Base-by-base conservation (phyloP, 306 rosid genomes). In the Vicia villosa region DNA sequence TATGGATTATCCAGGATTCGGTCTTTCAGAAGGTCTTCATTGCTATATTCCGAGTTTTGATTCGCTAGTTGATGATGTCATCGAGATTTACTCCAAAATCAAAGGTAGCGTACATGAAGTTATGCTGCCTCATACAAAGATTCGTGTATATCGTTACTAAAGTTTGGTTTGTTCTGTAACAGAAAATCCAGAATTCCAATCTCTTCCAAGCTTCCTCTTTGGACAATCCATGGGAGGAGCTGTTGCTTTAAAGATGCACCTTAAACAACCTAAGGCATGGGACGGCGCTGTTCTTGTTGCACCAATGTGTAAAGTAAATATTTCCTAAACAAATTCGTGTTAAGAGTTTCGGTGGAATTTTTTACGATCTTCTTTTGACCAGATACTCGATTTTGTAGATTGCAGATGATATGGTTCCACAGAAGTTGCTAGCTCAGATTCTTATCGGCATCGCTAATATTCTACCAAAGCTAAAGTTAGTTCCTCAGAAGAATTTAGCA, bases 171-270 rank as follows among this genome's bases (percentile, higher is more conserved):
- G 15, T 67, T 78, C 42, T 32, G 52, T 66, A 56, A 82, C 95
- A 87, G 96, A 80, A 73, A 80, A 77, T 69, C 92, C 91, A 1
- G 86, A 82, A 63, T 81, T 83, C 36, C 10, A 4, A 51, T 73
- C 79, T 65, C 87, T 91, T 79, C 95, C 89, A 26, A 88, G 87
- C 87, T 94, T 91, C 77, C 87, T 91, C 65, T 87, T 94, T 63
- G 99, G 99, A 68, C 87, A 90, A 83, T 94, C 99, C 10, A 17
- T 94, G 95, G 99, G 97, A 59, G 99, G 97, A 80, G 99, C 99
- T 51, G 92, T 94, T 71, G 89, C 89, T 49, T 78, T 94, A 70
- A 88, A 88, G 85, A 75, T 83, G 46, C 97, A 94, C 82, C 80
- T 87, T 61, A 94, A 94, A 77, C 96, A 90, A 62, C 92, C 95